Evolutionary conservation across 139 green algal species (phyloP), one percentile per base, ranked within the genome.

Genomic region (Coelastrella sp.): DNA sequence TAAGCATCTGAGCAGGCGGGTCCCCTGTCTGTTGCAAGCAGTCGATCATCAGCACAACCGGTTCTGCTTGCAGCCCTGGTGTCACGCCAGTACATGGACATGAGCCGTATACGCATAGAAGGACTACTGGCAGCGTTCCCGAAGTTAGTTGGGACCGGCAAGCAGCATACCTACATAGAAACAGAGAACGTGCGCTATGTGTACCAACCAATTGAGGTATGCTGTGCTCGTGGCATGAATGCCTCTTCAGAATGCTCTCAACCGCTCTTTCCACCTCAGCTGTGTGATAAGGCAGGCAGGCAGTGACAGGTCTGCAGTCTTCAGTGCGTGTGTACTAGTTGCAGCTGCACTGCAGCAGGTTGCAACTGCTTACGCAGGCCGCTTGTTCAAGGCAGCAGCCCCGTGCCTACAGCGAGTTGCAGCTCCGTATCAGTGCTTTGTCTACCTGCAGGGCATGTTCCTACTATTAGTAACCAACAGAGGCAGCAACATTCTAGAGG

Each of bases 91-190:
- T 99, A 99, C 92, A 96, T 99, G 85, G 98, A 99, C 61, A 99
- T 99, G 98, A 98, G 94, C 86, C 94, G 98, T 19, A 98, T 99
- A 61, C 95, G 98, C 32, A 99, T 99, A 87, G 98, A 99, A 93
- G 98, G 98, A 4, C 94, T 99, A 60, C 94, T 99, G 19, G 97
- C 98, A 61, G 98, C 98, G 0, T 99, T 99, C 86, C 98, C 98
- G 47, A 99, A 99, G 93, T 96, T 99, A 61, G 95, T 99, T 19
- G 97, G 97, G 16, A 93, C 93, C 10, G 98, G 97, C 14, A 99
- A 99, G 94, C 98, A 99, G 95, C 98, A 99, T 93, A 99, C 98
- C 2, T 99, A 98, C 83, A 96, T 99, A 60, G 98, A 99, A 94
- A 99, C 98, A 32, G 98, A 99, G 87, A 99, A 99, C 80, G 98